Conservation (phyloP, 495 filamentous ascomycete genomes). For the Penicillium nucicola region DNA sequence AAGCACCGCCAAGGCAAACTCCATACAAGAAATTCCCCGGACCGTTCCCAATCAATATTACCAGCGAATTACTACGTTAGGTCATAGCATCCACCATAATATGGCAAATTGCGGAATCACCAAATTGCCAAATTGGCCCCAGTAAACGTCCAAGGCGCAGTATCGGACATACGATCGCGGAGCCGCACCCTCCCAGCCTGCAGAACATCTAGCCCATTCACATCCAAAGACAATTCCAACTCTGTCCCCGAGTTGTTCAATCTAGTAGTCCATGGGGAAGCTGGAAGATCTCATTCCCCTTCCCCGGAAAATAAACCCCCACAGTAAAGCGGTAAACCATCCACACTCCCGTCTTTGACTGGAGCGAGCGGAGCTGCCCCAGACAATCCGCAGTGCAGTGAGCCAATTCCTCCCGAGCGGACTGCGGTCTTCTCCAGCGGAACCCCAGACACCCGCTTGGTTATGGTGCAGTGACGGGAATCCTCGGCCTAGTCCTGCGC, state of each 20-base stretch:
- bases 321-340: background rate
- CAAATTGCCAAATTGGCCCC: slow-evolving; percentile 25
- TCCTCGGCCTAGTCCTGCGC: slow-evolving; percentile 2
- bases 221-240: slow-evolving; percentile 9
- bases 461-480: background rate
- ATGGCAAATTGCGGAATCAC: slow-evolving; percentile 26
- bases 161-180: slow-evolving; percentile 19
- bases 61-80: slow-evolving; percentile 19
- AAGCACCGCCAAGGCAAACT: slow-evolving; percentile 19
- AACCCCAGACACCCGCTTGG: slow-evolving; percentile 3
- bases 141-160: slow-evolving; percentile 28
- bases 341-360: background rate
- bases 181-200: slow-evolving; percentile 11
- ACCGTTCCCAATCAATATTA: slow-evolving; percentile 33
- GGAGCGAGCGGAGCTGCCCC: slow-evolving; percentile 1
- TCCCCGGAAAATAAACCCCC: background rate
- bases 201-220: slow-evolving; percentile 10
- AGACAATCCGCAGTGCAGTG: background rate
- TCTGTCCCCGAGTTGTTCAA: slow-evolving; percentile 23
- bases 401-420: background rate
- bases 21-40: slow-evolving; percentile 32
- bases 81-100: slow-evolving; percentile 24
- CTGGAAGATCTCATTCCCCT: background rate
- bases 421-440: background rate
- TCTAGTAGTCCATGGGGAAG: slow-evolving; percentile 18